Evolutionary conservation across 176 grass and related monocot species (phyloP).

Genomic region (Bolboschoenus planiculmis): DNA sequence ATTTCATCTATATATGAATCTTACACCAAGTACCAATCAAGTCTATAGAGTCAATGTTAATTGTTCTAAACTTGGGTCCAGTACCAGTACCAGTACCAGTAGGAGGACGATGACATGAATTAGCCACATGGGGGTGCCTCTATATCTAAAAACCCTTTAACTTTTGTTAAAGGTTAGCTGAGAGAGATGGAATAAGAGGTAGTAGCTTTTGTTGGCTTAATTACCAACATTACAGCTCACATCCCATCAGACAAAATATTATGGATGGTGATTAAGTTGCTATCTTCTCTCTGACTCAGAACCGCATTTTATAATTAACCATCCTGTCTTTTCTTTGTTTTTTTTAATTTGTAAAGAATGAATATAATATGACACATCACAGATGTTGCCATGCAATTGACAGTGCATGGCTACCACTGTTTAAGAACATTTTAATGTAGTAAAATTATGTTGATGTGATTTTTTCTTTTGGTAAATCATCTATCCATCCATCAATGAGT

Average conservation of each 20-base stretch:
- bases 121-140: not conserved
- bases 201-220: slow-evolving; percentile 22
- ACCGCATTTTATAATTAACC: not conserved
- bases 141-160: not conserved
- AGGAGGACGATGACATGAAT: not conserved
- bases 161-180: slow-evolving; percentile 9
- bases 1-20: not conserved
- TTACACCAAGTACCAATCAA: not conserved
- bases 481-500: too few relatives aligned
- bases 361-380: not conserved
- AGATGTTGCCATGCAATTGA: not conserved
- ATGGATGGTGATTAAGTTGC: not conserved
- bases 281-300: not conserved
- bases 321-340: not conserved
- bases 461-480: too few relatives aligned
- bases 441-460: not conserved
- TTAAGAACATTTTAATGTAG: not conserved
- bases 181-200: not conserved
- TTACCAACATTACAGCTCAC: slow-evolving; percentile 12
- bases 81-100: too few relatives aligned
- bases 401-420: not conserved
- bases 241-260: slow-evolving; percentile 6
- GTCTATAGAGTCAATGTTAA: not conserved
- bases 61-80: not conserved
- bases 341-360: not conserved